phyloP scores from a whole-genome alignment of 441 rosid species.

The Cnidoscolus chayamansa region DNA sequence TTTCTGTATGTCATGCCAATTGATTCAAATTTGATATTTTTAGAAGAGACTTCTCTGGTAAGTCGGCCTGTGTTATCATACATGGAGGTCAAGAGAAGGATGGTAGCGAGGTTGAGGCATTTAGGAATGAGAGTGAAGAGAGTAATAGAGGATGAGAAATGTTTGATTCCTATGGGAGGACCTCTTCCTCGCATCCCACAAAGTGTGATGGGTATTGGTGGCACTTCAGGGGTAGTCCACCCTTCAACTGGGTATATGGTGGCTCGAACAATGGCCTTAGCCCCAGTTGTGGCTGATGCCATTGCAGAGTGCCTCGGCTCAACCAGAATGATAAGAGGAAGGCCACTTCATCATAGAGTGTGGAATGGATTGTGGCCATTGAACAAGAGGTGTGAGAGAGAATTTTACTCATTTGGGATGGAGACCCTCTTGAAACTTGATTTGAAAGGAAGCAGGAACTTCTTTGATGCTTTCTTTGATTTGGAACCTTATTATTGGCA shows the following conservation, averaged over 20 bases:
- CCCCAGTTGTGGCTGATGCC: slow-evolving; percentile 42
- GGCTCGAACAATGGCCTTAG: slow-evolving; percentile 49
- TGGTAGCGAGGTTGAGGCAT: slow-evolving; percentile 67
- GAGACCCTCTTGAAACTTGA: slow-evolving; percentile 64
- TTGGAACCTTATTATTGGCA: slow-evolving; percentile 59
- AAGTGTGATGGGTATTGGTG: slow-evolving; percentile 59
- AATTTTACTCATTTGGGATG: slow-evolving; percentile 61
- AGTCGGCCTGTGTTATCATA: slow-evolving; percentile 55
- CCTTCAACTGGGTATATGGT: slow-evolving; percentile 71
- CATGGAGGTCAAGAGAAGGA: slow-evolving; percentile 52
- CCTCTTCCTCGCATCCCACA: slow-evolving; percentile 62
- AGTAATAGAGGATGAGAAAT: slow-evolving; percentile 61
- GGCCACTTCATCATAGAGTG: slow-evolving; percentile 41
- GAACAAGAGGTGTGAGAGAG: slow-evolving; percentile 41
- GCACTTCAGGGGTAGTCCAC: slow-evolving; percentile 60
- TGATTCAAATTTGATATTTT: slow-evolving; percentile 43
- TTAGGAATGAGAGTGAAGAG: slow-evolving; percentile 30
- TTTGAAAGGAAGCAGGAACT: slow-evolving; percentile 46
- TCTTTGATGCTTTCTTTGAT: slow-evolving; percentile 65
- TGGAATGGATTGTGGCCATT: slow-evolving; percentile 62
- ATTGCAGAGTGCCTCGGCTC: slow-evolving; percentile 67
- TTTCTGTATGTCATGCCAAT: slow-evolving; percentile 72
- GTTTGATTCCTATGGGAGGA: slow-evolving; percentile 79
- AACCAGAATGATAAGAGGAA: slow-evolving; percentile 64
- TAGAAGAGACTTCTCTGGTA: slow-evolving; percentile 67